phyloP scores from a whole-genome alignment of 371 early-diverging fungal genomes.

The Mortierella sp. region DNA sequence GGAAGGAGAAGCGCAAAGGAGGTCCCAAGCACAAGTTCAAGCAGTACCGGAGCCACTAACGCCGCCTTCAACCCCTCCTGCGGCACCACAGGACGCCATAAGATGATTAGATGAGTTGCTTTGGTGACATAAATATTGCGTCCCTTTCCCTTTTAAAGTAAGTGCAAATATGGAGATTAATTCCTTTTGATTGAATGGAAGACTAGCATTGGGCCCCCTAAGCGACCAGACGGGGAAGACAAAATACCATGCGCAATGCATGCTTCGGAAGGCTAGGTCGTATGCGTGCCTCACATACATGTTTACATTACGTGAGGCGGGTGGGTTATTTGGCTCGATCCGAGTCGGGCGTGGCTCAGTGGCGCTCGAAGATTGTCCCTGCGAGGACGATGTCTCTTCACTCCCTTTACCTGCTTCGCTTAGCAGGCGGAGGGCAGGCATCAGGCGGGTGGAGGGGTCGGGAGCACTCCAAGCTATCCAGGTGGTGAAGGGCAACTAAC shows the following conservation, averaged over 20 bases:
- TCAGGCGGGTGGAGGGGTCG: constrained; percentile 12
- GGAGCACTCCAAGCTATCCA: constrained; percentile 26
- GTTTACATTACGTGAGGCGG: constrained; percentile 15
- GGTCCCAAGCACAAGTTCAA: neutral
- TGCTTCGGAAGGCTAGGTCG: constrained; percentile 19
- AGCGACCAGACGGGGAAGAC: constrained; percentile 27
- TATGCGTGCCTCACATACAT: constrained; percentile 18
- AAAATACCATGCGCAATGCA: constrained; percentile 17
- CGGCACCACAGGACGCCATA: neutral
- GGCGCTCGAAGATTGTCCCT: constrained; percentile 15
- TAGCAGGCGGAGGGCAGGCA: neutral
- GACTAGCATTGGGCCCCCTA: constrained; percentile 23
- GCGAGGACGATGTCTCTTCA: constrained; percentile 18
- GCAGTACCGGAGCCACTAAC: neutral
- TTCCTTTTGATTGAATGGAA: constrained; percentile 1
- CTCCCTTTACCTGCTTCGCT: neutral
- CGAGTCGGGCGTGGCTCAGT: constrained; percentile 20
- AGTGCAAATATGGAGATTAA: neutral
- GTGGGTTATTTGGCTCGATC: constrained; percentile 28
- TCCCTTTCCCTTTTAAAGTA: neutral
- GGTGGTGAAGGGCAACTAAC: constrained; percentile 8
- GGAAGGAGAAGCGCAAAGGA: neutral
- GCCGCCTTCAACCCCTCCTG: neutral
- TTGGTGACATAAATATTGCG: neutral
- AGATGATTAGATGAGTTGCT: neutral